Evolutionary conservation across 495 filamentous ascomycete species (phyloP).

Genomic region (Aspergillus nanangensis): DNA sequence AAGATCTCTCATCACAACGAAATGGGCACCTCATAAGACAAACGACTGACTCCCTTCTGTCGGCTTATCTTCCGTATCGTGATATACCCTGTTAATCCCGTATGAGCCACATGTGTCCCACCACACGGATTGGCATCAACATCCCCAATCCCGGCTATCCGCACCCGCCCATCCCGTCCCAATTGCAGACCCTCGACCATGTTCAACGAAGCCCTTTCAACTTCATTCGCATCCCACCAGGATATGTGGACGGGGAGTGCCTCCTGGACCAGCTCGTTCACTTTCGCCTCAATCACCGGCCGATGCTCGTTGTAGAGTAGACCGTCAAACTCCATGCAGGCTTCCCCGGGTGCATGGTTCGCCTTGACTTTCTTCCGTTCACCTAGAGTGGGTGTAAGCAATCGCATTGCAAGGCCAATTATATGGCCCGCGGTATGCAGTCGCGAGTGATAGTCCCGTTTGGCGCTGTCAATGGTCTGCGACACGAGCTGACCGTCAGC

Average conservation of each 20-base stretch:
- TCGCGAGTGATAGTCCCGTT: constrained; percentile 53
- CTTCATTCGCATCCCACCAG: constrained; percentile 51
- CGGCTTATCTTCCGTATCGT: constrained; percentile 57
- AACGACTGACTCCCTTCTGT: constrained; percentile 52
- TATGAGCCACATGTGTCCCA: constrained; percentile 57
- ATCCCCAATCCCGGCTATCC: constrained; percentile 53
- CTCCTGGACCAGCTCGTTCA: constrained; percentile 48
- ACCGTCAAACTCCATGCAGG: constrained; percentile 56
- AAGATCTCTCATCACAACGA: background rate
- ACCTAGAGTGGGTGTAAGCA: constrained; percentile 42
- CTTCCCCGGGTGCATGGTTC: constrained; percentile 56
- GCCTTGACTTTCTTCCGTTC: constrained; percentile 53
- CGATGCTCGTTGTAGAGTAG: constrained; percentile 56
- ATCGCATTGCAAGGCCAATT: constrained; percentile 52
- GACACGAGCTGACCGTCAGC: constrained; percentile 34
- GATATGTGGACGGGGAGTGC: constrained; percentile 51
- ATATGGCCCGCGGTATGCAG: constrained; percentile 64
- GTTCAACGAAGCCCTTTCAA: constrained; percentile 10
- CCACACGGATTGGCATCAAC: constrained; percentile 60
- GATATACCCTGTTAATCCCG: constrained; percentile 46
- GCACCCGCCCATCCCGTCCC: constrained; percentile 41
- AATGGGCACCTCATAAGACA: constrained; percentile 45
- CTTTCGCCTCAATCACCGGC: constrained; percentile 48
- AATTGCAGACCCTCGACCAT: constrained; percentile 31
- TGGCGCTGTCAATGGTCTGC: constrained; percentile 50